A percentile compares a stretch with the other conserved stretches of the same genome.
Evolutionary conservation across 108 stramenopile species (phyloP).

Genomic region (Epipyxis sp.): DNA sequence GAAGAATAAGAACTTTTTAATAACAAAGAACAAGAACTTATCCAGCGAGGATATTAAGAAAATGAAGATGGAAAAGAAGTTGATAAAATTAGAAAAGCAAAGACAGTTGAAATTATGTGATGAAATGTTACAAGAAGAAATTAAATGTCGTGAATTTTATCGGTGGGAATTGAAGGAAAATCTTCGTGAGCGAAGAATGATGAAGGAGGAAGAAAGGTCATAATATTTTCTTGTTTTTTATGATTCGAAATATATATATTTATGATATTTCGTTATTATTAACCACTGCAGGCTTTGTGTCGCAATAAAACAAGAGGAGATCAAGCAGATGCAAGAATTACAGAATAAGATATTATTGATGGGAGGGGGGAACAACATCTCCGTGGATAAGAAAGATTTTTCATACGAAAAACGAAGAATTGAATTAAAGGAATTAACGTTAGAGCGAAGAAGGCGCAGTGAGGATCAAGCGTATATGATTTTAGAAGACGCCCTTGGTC

Average conservation of each 20-base stretch:
- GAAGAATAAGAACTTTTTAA: no score
- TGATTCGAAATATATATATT: no score
- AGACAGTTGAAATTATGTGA: constrained; percentile 11
- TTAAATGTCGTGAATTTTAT: constrained; percentile 1
- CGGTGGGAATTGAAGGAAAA: constrained; percentile 32
- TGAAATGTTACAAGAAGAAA: constrained; percentile 17
- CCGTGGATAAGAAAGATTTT: no score
- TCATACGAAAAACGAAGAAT: neutral
- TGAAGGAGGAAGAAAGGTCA: constrained; percentile 28
- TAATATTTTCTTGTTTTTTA: no score
- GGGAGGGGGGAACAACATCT: no score
- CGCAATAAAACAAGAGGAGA: no score
- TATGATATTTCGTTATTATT: no score
- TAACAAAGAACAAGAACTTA: neutral
- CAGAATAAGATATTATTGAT: no score
- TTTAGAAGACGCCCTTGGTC: neutral
- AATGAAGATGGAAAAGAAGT: neutral
- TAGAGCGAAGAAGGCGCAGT: neutral
- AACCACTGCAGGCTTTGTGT: no score
- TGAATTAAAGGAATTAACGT: constrained; percentile 23
- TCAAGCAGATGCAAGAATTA: no score
- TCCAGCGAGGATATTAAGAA: neutral
- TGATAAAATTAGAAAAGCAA: neutral
- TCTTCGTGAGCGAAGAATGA: constrained; percentile 23
- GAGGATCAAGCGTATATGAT: neutral